Base-by-base conservation (phyloP, 176 grass and related monocot species). In the Oryza coarctata region DNA sequence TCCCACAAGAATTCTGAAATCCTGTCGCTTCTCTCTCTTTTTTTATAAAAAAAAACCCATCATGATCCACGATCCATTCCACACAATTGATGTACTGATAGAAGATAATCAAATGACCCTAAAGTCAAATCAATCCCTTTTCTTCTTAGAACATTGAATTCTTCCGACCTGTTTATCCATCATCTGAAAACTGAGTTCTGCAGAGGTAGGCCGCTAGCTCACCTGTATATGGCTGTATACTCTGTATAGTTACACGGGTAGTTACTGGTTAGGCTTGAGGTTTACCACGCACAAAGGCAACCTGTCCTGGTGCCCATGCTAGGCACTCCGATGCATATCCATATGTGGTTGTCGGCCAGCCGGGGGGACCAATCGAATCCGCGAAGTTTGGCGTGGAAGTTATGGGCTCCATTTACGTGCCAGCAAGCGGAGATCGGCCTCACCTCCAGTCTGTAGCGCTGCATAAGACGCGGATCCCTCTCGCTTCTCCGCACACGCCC, bases 331-430 rank as follows among this genome's bases (percentile, higher is more conserved):
- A 22, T 18, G 32, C 34, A 4, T 27, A 40, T 18, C 77, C 68
- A 20, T 44, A 36, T 22, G 68, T 61, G 39, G 76, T 43, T 57
- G 22, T n/a, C 47, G 32, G 49, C 49, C 49, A 55, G 49, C 6
- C 49, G 49, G 41, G 86, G 65, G 74, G 86, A 87, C 80, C 86
- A 63, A 55, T 55, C 64, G 41, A 17, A 30, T 28, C 30, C 2
- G 38, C 68, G 18, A 85, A 41, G 73, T 77, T 82, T 77, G 73
- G 40, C 73, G 57, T 58, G 66, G 73, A 88, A 58, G 74, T 57
- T 64, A 83, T 52, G 80, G 41, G 73, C 66, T 87, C 57, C 67
- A 35, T 49, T 49, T 79, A 61, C 75, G 57, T 38, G 83, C 20
- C 55, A 66, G 44, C 35, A 18, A 13, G 83, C 29, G 74, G 41